Evolutionary conservation across 495 filamentous ascomycete genomes (phyloP), one percentile per base, ranked within the genome.

Genomic region (Penicillium canariense): DNA sequence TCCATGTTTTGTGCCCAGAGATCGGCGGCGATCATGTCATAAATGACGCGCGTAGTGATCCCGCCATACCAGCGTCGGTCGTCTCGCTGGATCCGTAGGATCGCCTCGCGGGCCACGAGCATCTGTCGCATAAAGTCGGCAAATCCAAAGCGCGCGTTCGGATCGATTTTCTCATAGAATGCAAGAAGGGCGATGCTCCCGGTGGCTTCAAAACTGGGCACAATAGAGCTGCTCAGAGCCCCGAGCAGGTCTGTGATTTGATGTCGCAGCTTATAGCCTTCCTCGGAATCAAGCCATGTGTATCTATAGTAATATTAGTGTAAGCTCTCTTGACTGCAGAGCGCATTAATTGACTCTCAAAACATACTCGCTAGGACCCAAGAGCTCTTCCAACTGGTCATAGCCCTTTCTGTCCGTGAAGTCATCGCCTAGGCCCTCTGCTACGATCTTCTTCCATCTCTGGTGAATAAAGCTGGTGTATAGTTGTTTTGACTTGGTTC

Each of bases 221-320:
- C 11, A 9, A 32, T 28, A 6, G 45, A 48, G 45, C 45, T 48
- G 25, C 26, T 48, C 18, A 48, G 10, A 4, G 12, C 45, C 25
- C 25, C 45, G 25, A 48, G 45, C 2, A 48, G 45, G 27, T 48
- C 45, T n/a, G 45, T 48, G 27, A 48, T 48, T 5, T 48, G 45
- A 30, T 48, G 45, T 14, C 45, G 45, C 18, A 48, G 25, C 27
- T 48, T 31, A 6, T 10, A 18, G 1, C 18, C 30, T 17, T 48
- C 45, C n/a, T 48, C 17, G 4, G 45, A 26, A 15, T 48, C 45
- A 22, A 48, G 25, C 45, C 45, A 48, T 30, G 25, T 48, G 27
- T 30, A 32, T 15, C 45, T 43, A 10, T 2, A 43, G 23, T 12
- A 22, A 11, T 9, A 26, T 43, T 7, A 43, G 39, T 20, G 2